Evolutionary conservation across 177 flowering plant species (phyloP), one percentile per base, ranked within the genome.

Genomic region (Telopea speciosissima): DNA sequence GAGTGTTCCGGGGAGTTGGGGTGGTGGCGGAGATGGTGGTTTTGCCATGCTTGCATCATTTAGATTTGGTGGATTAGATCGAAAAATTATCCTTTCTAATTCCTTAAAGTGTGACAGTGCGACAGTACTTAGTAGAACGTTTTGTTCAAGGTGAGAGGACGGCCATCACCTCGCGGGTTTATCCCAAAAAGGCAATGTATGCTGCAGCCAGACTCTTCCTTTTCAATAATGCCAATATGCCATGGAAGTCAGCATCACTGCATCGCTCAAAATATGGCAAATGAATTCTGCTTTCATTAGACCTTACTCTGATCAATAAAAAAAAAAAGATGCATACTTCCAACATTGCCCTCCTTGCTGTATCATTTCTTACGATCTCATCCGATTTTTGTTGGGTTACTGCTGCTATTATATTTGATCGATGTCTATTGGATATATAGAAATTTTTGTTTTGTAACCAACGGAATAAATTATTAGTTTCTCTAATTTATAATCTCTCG

Each of bases 191-290:
- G 70, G 96, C 96, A 4, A 81, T 89, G 26, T 66, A 85, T 67
- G 89, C 83, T 21, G 86, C 77, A 14, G 89, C 91, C 0, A 73
- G 77, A 28, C 56, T 89, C 4, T 91, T 87, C 72, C 68, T 89
- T 67, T 93, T 93, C 84, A 93, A 93, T 85, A 90, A 93, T 69
- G 98, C 95, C 1, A 88, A n/a, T n/a, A n/a, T n/a, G n/a, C n/a
- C n/a, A n/a, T 89, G 0, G 82, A 68, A 24, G 73, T 83, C 24
- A 75, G 25, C 19, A 79, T 93, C 8, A 82, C 83, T 0, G 79
- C 85, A 25, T 89, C 94, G 8, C 62, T 91, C 76, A 83, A 85
- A 76, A 74, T 83, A 23, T 93, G 97, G 97, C 85, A 87, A 68
- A 86, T 93, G 93, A 77, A 76, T 9, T 81, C 88, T 69, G 88